Evolutionary conservation across 2,329 filamentous ascomycete species (phyloP).

Genomic region (Davidsoniella virescens): DNA sequence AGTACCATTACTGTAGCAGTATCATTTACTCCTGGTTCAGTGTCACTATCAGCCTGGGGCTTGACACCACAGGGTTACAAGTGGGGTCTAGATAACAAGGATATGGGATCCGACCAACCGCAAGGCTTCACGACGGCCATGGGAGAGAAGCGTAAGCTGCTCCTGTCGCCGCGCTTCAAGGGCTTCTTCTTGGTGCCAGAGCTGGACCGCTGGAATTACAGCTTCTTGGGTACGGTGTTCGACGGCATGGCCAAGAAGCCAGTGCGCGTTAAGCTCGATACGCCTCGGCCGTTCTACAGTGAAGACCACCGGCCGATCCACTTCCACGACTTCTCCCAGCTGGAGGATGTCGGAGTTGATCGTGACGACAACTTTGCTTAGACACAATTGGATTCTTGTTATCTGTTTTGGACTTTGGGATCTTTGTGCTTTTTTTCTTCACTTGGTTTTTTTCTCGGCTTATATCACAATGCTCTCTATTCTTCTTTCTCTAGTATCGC

Average conservation of each 20-base stretch:
- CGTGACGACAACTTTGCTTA: slow-evolving; percentile 84
- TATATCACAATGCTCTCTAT: neutral
- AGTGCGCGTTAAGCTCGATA: slow-evolving; percentile 85
- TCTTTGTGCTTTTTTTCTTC: neutral
- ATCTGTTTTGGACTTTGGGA: neutral
- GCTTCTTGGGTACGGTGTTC: slow-evolving; percentile 88
- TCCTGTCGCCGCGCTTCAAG: slow-evolving; percentile 82
- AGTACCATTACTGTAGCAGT: slow-evolving; percentile 92
- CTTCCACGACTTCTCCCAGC: slow-evolving; percentile 92
- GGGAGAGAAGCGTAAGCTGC: slow-evolving; percentile 87
- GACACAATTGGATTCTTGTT: neutral
- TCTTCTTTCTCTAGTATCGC: too few species aligned
- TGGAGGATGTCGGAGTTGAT: slow-evolving; percentile 95
- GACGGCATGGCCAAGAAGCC: slow-evolving; percentile 77
- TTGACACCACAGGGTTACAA: slow-evolving; percentile 85
- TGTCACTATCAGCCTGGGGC: slow-evolving; percentile 85
- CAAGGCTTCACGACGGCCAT: slow-evolving; percentile 83
- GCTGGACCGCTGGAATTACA: slow-evolving; percentile 87
- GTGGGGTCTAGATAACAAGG: slow-evolving; percentile 94
- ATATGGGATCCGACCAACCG: slow-evolving; percentile 80
- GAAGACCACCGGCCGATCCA: slow-evolving; percentile 83
- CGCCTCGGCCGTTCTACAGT: slow-evolving; percentile 77
- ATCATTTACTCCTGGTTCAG: slow-evolving; percentile 89
- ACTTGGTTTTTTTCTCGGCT: slow-evolving; percentile 2
- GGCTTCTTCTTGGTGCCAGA: slow-evolving; percentile 96